Conservation (phyloP, 805 yeast species). For the Candida silvatica region DNA sequence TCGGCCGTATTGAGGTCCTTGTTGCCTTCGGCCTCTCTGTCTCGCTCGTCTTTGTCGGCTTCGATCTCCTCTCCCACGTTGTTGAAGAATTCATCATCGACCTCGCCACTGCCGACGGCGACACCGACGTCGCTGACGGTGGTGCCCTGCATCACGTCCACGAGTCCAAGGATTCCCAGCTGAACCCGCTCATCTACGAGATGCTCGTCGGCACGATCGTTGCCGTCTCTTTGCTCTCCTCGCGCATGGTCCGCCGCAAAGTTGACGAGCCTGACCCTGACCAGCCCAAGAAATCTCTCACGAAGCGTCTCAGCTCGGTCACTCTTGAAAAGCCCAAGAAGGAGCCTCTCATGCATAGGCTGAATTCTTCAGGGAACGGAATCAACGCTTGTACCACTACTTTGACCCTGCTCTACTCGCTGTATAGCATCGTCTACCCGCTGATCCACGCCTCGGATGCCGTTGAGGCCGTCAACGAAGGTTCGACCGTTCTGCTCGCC, state of each 20-base stretch:
- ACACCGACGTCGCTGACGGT: constrained; percentile 5
- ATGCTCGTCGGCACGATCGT: constrained; percentile 18
- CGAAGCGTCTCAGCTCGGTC: constrained; percentile 19
- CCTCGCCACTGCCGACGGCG: constrained; percentile 20
- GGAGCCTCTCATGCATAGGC: constrained; percentile 3
- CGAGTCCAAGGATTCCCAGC: constrained; percentile 9
- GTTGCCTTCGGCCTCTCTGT: constrained; percentile 83
- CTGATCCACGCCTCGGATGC: constrained; percentile 12
- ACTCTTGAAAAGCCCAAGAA: constrained; percentile 18
- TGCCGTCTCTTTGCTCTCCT: constrained; percentile 23
- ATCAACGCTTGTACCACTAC: constrained; percentile 33
- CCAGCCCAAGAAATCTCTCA: constrained; percentile 1
- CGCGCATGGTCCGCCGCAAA: constrained; percentile 16
- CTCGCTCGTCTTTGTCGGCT: constrained; percentile 82
- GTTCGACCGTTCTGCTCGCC: constrained; percentile 20
- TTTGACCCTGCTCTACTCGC: constrained; percentile 29
- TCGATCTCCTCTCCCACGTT: constrained; percentile 82
- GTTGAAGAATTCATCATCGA: constrained; percentile 60
- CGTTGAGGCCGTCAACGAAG: constrained; percentile 14
- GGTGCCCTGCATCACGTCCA: constrained; percentile 21
- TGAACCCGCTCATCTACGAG: constrained; percentile 24
- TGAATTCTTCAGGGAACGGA: constrained; percentile 8
- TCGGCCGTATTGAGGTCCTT: constrained; percentile 83
- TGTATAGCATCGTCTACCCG: constrained; percentile 24
- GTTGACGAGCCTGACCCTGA: not conserved